Evolutionary conservation across 2,329 filamentous ascomycete genomes (phyloP), one percentile per base, ranked within the genome.

Genomic region (Claviceps purpurea): DNA sequence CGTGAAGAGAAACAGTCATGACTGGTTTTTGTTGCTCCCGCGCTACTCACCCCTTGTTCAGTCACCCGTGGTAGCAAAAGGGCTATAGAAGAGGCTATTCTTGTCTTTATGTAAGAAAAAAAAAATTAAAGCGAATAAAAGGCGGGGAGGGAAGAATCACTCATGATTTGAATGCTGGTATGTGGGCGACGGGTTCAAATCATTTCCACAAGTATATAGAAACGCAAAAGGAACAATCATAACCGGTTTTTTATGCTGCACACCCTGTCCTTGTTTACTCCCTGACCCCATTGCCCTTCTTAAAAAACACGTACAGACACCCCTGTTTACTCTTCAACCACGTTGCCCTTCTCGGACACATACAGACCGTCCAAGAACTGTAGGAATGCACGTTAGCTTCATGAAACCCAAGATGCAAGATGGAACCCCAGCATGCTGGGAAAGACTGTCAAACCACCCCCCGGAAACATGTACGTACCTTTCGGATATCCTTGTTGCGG

Each of bases 401-500:
- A 13, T 26, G 22, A 24, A 24, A 22, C 39, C 8, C 10, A 34
- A 34, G 30, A 34, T 34, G 30, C 30, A 11, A 34, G 30, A 34
- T 34, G 30, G 10, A 11, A 34, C 3, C 10, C 10, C 30, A 34
- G 3, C 10, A 34, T 34, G 30, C 30, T 11, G 30, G 26, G 30
- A 34, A 4, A 11, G 10, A 34, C 8, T 11, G 4, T 34, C 10
- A 34, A 34, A 2, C 4, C 7, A 10, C 10, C 30, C 30, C 7
- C 26, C 26, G 30, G 8, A 4, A 34, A 24, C 10, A 34, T 34
- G 30, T 11, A 22, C 75, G 62, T 69, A 89, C 86, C 87, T 96
- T 96, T 79, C 94, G 89, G 81, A 98, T 98, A 95, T 98, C 93
- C 89, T 98, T 98, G 88, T 98, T 98, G 75, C 89, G 85, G 75